phyloP scores from a whole-genome alignment of 2,329 filamentous ascomycete genomes.

The Pseudodiploospora longispora region DNA sequence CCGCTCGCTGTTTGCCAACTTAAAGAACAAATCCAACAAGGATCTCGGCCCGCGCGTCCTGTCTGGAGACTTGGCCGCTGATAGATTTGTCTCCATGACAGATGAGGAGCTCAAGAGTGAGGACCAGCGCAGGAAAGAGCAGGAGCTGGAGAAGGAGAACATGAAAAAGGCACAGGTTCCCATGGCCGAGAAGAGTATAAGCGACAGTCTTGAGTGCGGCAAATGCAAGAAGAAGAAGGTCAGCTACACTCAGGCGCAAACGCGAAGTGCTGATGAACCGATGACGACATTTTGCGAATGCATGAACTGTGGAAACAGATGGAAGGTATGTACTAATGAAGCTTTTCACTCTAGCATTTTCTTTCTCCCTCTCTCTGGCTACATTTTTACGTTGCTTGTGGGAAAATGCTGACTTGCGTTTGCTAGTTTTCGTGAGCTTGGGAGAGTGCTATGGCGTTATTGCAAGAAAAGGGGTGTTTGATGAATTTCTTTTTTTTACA shows the following conservation, averaged over 20 bases:
- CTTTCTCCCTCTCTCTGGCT: neutral
- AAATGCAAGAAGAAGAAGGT: slow-evolving; percentile 93
- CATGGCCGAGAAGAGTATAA: slow-evolving; percentile 84
- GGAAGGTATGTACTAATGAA: slow-evolving; percentile 50
- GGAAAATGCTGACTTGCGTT: too few relatives aligned
- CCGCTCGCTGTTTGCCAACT: slow-evolving; percentile 85
- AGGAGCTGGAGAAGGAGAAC: slow-evolving; percentile 77
- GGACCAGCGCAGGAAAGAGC: slow-evolving; percentile 68
- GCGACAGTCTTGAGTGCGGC: slow-evolving; percentile 77
- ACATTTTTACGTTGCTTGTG: neutral
- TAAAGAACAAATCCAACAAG: slow-evolving; percentile 85
- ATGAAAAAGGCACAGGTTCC: slow-evolving; percentile 96
- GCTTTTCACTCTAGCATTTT: neutral
- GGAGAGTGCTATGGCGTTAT: too few relatives aligned
- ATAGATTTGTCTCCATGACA: slow-evolving; percentile 75
- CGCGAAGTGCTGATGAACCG: slow-evolving; percentile 88
- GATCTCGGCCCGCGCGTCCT: slow-evolving; percentile 70
- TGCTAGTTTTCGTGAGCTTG: too few relatives aligned
- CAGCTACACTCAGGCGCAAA: slow-evolving; percentile 94
- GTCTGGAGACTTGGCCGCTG: slow-evolving; percentile 60
- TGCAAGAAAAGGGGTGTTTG: too few relatives aligned
- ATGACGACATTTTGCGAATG: slow-evolving; percentile 72
- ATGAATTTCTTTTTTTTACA: too few relatives aligned
- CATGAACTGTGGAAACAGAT: slow-evolving; percentile 59
- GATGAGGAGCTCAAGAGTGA: slow-evolving; percentile 86